Base-by-base conservation (phyloP, 116 monocot genomes). In the Phalaenopsis hybrid region DNA sequence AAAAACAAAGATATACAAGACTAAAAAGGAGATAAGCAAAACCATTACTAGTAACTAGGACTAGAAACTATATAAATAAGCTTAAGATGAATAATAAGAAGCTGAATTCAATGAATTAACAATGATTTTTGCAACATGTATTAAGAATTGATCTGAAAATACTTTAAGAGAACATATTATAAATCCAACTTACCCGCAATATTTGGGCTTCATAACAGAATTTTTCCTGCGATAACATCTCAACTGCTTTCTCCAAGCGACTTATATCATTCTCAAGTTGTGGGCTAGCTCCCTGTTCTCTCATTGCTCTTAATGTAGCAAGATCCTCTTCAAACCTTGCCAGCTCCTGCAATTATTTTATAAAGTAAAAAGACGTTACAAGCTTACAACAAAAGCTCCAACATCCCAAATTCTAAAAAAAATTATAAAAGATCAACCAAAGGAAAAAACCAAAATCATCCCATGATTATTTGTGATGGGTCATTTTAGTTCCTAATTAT, bases 141-240 rank as follows among this genome's bases (percentile, higher is more conserved):
- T 6, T 61, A 4, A 65, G 37, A 31, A 34, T 34, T 70, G 9
- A 70, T 70, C 6, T 70, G 20, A 70, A 61, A 70, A 70, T 13
- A 37, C 9, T 33, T 70, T 1, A 65, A 34, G 70, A 3, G 33
- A 70, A 12, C 34, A 70, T 33, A 70, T 12, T 80, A 28, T 31
- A 68, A 69, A 51, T 50, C 43, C 8, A 63, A 44, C 87, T 65
- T 83, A 96, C 98, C 85, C 95, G 89, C 67, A 95, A 75, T 83
- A 95, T 84, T 48, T 98, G 98, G 86, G 95, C 95, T 92, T 98
- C 98, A 88, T 90, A 89, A 55, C 98, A 95, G n/a, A 90, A 51
- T 82, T 78, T 91, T 80, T 95, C 88, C 74, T 92, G 93, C 78
- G 92, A 88, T 75, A 89, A 83, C 15, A 85, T 81, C 74, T 95